Evolutionary conservation across 495 filamentous ascomycete species (phyloP).

Genomic region (Podospora pseudoanserina): DNA sequence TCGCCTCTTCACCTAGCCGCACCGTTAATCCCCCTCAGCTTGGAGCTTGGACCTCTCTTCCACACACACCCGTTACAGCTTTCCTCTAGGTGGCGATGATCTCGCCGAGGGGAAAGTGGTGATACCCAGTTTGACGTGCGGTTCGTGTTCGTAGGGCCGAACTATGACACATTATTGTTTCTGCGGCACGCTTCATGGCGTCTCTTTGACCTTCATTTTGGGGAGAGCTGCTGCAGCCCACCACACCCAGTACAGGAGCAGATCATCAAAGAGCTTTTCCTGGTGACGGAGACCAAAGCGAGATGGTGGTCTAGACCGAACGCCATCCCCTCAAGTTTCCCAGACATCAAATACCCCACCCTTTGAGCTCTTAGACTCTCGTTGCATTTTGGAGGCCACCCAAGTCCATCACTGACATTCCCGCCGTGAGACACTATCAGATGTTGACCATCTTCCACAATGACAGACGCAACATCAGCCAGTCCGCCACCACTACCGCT

Average conservation of each 20-base stretch:
- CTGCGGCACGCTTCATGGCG: not conserved
- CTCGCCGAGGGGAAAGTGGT: not conserved
- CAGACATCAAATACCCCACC: not conserved
- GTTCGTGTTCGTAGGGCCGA: not conserved
- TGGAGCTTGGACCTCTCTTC: not conserved
- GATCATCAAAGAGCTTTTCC: not conserved
- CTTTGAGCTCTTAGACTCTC: not conserved
- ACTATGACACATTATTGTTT: too few species aligned
- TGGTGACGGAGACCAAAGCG: not conserved
- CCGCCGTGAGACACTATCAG: too few species aligned
- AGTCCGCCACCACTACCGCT: slow-evolving; percentile 4
- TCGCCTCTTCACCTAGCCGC: not conserved
- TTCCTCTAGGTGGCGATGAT: not conserved
- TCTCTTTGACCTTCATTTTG: not conserved
- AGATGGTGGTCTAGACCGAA: not conserved
- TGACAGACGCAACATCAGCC: too few species aligned
- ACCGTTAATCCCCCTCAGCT: not conserved
- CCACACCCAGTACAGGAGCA: not conserved
- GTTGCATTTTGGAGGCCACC: not conserved
- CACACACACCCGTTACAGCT: not conserved
- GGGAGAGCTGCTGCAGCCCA: not conserved
- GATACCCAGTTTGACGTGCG: not conserved
- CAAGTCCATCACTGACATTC: not conserved
- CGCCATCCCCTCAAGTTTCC: not conserved
- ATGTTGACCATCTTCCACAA: too few species aligned